These are phyloP conservation scores for Hemileia vastatrix DNA, from an alignment of 1,284 basidiomycete genomes.

Conservation along the genomic window DNA sequence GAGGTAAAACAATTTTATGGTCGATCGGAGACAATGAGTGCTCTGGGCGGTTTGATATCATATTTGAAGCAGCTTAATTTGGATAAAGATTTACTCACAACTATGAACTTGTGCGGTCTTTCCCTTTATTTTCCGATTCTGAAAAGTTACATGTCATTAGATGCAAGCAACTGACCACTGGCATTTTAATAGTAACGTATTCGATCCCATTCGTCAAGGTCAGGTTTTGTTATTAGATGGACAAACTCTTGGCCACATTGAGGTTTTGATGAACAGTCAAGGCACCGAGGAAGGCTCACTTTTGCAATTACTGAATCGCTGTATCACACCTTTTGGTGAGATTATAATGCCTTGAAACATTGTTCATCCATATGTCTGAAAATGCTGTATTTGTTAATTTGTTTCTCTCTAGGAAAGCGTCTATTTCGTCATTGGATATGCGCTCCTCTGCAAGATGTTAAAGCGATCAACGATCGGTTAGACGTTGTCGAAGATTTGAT, in stretches of 20 bases:
- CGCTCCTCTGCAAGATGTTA: conserved; percentile 66
- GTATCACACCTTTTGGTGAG: conserved; percentile 77
- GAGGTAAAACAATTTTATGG: conserved; percentile 63
- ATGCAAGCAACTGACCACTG: no score
- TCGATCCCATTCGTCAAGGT: conserved; percentile 82
- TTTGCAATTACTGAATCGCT: conserved; percentile 68
- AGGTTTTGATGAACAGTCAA: conserved; percentile 83
- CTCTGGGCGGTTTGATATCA: conserved; percentile 82
- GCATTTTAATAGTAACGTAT: conserved; percentile 66
- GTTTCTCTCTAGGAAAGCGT: conserved; percentile 58
- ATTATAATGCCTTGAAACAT: conserved; percentile 22
- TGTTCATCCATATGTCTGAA: conserved; percentile 23
- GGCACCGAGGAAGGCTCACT: conserved; percentile 81
- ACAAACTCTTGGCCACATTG: conserved; percentile 83
- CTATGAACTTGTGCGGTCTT: conserved; percentile 4
- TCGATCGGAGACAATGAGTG: conserved; percentile 61
- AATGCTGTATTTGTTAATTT: not conserved
- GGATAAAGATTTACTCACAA: conserved; percentile 70
- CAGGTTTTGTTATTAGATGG: conserved; percentile 77
- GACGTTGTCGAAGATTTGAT: conserved; percentile 87
- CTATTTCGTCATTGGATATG: conserved; percentile 90
- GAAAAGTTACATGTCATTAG: no score
- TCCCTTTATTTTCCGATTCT: not conserved
- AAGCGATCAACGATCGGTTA: conserved; percentile 81
- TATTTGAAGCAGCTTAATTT: conserved; percentile 83